Evolutionary conservation across 2,329 filamentous ascomycete species (phyloP).

Genomic region (Hypoxylon sp.): DNA sequence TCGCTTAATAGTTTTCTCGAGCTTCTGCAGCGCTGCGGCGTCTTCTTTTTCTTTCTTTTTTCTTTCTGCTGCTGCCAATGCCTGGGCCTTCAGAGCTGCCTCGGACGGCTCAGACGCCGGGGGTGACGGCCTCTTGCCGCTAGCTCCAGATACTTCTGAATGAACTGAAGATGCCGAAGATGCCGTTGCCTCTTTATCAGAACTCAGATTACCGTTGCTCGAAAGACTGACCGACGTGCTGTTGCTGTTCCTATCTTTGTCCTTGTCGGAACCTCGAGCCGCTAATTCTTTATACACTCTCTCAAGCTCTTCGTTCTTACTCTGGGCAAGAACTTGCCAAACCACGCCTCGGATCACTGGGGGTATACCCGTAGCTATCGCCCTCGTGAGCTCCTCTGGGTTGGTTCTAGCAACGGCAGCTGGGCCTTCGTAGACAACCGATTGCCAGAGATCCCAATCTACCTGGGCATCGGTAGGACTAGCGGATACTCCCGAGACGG

Average conservation of each 20-base stretch:
- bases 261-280: conserved; percentile 83
- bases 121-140: conserved; percentile 65
- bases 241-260: conserved; percentile 71
- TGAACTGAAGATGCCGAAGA: conserved; percentile 89
- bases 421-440: conserved; percentile 93
- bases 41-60: conserved; percentile 86
- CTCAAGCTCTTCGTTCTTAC: conserved; percentile 92
- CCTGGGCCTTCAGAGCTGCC: conserved; percentile 72
- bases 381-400: conserved; percentile 87
- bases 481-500: conserved; percentile 82
- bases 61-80: conserved; percentile 72
- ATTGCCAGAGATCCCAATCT: conserved; percentile 99
- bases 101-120: conserved; percentile 73
- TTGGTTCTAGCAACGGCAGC: conserved; percentile 88
- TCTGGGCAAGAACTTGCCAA: conserved; percentile 97
- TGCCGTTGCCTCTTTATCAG: conserved; percentile 73
- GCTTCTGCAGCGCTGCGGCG: conserved; percentile 75
- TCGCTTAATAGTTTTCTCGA: conserved; percentile 91
- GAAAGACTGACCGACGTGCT: conserved; percentile 63
- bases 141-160: conserved; percentile 77
- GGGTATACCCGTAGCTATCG: conserved; percentile 93
- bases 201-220: conserved; percentile 67
- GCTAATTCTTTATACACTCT: conserved; percentile 85
- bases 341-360: conserved; percentile 97
- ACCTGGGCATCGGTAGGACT: conserved; percentile 82